These are phyloP conservation scores for Sarocladium brachiariae DNA, from an alignment of 2,329 filamentous ascomycete species.

Conservation along the genomic window DNA sequence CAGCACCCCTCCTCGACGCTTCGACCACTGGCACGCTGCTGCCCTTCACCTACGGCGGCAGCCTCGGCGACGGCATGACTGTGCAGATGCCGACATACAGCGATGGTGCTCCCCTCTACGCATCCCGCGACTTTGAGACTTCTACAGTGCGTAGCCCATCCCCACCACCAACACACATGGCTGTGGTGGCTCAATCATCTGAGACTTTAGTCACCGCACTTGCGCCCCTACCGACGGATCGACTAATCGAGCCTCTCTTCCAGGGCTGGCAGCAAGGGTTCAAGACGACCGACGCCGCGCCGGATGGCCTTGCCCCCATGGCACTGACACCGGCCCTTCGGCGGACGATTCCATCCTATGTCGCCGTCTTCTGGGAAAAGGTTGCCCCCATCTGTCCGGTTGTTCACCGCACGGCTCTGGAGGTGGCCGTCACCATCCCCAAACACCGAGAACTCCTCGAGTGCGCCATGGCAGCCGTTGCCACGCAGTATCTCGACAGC, in stretches of 20 bases:
- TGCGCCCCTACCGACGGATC: conserved; percentile 28
- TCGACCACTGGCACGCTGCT: no score
- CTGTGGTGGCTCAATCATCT: conserved; percentile 38
- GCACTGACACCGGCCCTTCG: conserved; percentile 27
- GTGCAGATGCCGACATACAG: conserved; percentile 29
- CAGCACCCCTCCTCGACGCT: not conserved
- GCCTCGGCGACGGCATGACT: conserved; percentile 12
- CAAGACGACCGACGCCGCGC: not conserved
- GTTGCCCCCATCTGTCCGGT: conserved; percentile 43
- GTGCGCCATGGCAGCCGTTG: conserved; percentile 52
- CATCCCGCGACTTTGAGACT: conserved; percentile 17
- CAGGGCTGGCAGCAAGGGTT: conserved; percentile 8
- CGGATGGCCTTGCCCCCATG: conserved; percentile 22
- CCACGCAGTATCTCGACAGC: conserved; percentile 41
- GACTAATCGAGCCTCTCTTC: conserved; percentile 1
- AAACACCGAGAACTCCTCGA: conserved; percentile 37
- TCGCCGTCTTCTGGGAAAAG: conserved; percentile 47
- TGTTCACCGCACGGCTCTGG: conserved; percentile 40
- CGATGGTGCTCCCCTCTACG: conserved; percentile 28
- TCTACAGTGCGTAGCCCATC: conserved; percentile 43
- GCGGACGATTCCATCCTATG: conserved; percentile 40
- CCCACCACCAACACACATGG: conserved; percentile 30
- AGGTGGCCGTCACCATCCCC: conserved; percentile 22
- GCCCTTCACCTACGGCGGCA: not conserved
- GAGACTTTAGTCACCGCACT: conserved; percentile 43